phyloP scores from a whole-genome alignment of 257 asterid species.

The Solanum lignicaule region DNA sequence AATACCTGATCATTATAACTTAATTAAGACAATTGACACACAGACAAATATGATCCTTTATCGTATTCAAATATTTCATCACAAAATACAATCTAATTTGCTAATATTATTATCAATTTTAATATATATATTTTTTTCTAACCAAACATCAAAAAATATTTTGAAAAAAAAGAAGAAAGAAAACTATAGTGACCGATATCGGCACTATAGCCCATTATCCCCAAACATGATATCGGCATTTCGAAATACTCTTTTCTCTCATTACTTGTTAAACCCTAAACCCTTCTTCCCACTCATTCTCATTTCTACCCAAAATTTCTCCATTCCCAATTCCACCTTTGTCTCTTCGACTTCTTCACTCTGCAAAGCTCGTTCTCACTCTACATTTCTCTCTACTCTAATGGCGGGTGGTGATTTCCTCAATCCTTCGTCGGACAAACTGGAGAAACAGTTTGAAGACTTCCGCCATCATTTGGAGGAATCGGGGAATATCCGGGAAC shows the following conservation, averaged over 20 bases:
- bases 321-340: not conserved
- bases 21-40: too few species aligned
- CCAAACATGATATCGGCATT: conserved; percentile 9
- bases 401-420: conserved; percentile 31
- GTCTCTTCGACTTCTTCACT: conserved; percentile 2
- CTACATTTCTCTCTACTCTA: conserved; percentile 17
- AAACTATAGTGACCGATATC: not conserved
- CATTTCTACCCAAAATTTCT: not conserved
- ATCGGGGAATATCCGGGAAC: conserved; percentile 64
- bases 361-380: not conserved
- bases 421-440: conserved; percentile 24
- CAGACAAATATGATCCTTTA: too few species aligned
- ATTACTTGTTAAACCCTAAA: conserved; percentile 24
- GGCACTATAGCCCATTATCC: not conserved
- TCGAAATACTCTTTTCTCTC: conserved; percentile 6
- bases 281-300: conserved; percentile 3
- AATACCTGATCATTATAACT: accelerated
- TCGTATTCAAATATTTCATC: too few species aligned
- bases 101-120: too few species aligned
- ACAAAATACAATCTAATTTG: too few species aligned
- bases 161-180: too few species aligned
- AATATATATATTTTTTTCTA: too few species aligned
- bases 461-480: conserved; percentile 62
- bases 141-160: too few species aligned
- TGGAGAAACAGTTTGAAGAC: conserved; percentile 67